These are phyloP conservation scores for Bromus sterilis DNA, from an alignment of 176 grass and related monocot genomes.

Conservation along the genomic window DNA sequence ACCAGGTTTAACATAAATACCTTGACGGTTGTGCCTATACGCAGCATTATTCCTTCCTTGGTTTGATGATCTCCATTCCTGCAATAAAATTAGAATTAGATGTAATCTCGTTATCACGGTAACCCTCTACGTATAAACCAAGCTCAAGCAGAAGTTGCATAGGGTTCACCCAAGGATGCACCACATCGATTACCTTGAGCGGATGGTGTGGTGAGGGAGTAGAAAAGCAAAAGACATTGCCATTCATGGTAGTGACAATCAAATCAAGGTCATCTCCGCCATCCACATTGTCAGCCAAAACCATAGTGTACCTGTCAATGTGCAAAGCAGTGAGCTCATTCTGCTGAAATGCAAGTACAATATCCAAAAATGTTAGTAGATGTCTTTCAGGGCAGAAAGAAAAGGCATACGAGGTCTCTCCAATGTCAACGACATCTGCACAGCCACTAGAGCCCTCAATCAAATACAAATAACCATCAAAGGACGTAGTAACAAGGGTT, in stretches of 20 bases:
- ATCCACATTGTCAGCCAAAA: constrained; percentile 94
- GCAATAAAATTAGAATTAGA: constrained; percentile 11
- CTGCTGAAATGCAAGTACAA: not conserved
- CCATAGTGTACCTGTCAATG: constrained; percentile 84
- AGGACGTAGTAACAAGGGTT: constrained; percentile 82
- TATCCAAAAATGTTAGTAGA: not conserved
- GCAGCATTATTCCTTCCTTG: constrained; percentile 89
- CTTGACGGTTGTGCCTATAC: constrained; percentile 58
- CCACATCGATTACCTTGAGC: constrained; percentile 50
- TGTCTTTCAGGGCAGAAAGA: constrained; percentile 17
- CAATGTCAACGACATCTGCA: constrained; percentile 92
- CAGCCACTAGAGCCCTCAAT: constrained; percentile 87
- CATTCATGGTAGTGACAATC: constrained; percentile 96
- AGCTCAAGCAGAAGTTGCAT: not conserved
- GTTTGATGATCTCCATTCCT: constrained; percentile 88
- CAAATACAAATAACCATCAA: constrained; percentile 94
- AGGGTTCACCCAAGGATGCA: constrained; percentile 2
- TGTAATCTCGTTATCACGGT: not conserved
- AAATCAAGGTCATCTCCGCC: constrained; percentile 98
- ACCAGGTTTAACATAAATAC: constrained; percentile 55
- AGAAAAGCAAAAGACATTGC: constrained; percentile 97
- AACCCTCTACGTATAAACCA: not conserved
- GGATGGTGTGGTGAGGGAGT: constrained; percentile 90
- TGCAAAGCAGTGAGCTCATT: constrained; percentile 9
- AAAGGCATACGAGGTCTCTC: constrained; percentile 77